Conservation (phyloP, 768 basidiomycete species). For the Tulasnella sp. region DNA sequence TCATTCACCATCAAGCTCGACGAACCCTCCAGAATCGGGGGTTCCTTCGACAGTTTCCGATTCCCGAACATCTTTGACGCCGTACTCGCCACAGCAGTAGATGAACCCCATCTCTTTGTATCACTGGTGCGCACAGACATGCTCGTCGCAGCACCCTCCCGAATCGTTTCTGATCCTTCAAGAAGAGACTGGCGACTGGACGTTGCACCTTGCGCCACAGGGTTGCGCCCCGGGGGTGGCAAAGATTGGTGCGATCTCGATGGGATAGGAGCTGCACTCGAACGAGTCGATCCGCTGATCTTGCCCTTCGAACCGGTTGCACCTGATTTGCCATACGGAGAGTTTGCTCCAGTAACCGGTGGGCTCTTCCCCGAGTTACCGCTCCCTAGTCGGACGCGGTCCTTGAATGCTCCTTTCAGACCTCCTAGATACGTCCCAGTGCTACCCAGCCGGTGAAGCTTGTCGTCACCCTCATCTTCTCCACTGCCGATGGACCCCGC, state of each 20-base stretch:
- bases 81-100: background rate
- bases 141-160: background rate
- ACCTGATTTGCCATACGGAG: conserved; percentile 33
- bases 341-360: conserved; percentile 7
- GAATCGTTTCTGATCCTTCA: conserved; percentile 31
- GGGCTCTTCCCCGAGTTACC: conserved; percentile 2
- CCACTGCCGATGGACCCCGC: conserved; percentile 60
- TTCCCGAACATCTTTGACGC: background rate
- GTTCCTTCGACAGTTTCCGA: conserved; percentile 17
- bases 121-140: conserved; percentile 33
- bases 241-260: conserved; percentile 66
- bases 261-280: conserved; percentile 32
- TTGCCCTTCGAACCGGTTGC: conserved; percentile 19
- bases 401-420: conserved; percentile 4
- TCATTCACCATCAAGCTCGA: conserved; percentile 25
- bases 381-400: background rate
- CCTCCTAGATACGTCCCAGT: background rate
- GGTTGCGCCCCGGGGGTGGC: conserved; percentile 50
- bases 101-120: background rate
- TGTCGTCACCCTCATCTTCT: conserved; percentile 46
- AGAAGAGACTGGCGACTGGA: conserved; percentile 47
- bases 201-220: background rate
- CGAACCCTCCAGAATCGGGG: conserved; percentile 13
- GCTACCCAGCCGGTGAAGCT: background rate
- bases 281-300: conserved; percentile 40